Evolutionary conservation across 768 basidiomycete genomes (phyloP), one percentile per base, ranked within the genome.

Genomic region (Collybia mongolica): DNA sequence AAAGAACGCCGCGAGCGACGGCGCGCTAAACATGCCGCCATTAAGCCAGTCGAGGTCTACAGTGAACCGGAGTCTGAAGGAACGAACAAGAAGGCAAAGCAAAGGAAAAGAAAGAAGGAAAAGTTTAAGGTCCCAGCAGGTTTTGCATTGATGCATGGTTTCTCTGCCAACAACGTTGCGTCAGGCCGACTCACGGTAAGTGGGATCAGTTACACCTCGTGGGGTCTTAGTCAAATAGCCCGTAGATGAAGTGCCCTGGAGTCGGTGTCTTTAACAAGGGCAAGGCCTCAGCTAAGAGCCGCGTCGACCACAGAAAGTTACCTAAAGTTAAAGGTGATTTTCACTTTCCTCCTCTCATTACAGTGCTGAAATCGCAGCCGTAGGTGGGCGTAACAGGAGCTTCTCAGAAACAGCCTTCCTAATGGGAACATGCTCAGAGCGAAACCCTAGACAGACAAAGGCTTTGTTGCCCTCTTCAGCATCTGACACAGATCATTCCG

Each of bases 81-180:
- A n/a, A 47, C 50, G 48, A 55, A 49, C 39, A 57, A 45, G 39
- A 48, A 28, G 26, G 55, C 45, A 46, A 61, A 44, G 39, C 61
- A 68, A 63, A 8, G 46, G 26, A 63, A 36, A 40, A 60, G 53
- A 36, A 60, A 39, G 41, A 61, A 62, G 46, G 63, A 56, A 37
- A 68, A 64, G 46, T 66, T 64, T n/a, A 76, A 67, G 39, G 49
- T 72, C 8, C 71, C 77, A 7, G 66, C 76, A 1, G 81, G 76
- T 3, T 70, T 86, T 28, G 83, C 84, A 0, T 69, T 88, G 22
- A 82, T 88, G 81, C 82, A 86, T 53, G 83, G 83, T 0, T 85
- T 87, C 60, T 65, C 74, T 14, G 79, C 86, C 0, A 77, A 75
- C 5, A 86, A 84, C 54, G 73, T 88, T 2, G 81, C 83, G 12